Base-by-base conservation (phyloP, 2,329 filamentous ascomycete species). In the Aspergillus latus region DNA sequence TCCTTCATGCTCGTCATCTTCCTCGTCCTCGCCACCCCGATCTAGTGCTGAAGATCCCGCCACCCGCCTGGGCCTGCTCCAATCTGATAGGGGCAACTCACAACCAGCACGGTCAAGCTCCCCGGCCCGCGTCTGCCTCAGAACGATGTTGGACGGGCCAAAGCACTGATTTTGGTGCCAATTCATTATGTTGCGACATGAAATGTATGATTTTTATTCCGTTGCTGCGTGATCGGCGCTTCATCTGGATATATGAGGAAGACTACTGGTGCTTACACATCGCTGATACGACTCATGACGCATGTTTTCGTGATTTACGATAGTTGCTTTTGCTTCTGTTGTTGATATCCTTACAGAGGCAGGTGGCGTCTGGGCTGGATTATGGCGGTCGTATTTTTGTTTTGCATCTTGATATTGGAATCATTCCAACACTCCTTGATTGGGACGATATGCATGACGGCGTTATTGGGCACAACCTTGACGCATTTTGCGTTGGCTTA, bases 61-160 rank as follows among this genome's bases (percentile, higher is more conserved):
- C 5, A 42, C 56, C 21, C 42, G 37, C 6, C 49, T 36, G 42
- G 28, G 47, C n/a, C 40, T 37, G 3, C 45, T 59, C 9, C 39
- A 42, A 37, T 44, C 50, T 26, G 37, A 47, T 5, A 13, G 52
- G 36, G 39, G 55, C 4, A 21, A 46, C 32, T 32, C 53, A 5
- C 21, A 54, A 48, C 46, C 56, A 32, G 45, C 54, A 11, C 59
- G 54, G 4, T 59, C 58, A 32, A 55, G 52, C 6, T 21, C 21
- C 21, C 21, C 21, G 21, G 21, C 21, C 21, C 21, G 21, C 21
- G 21, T 21, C 21, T 21, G 21, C 21, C 58, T 63, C 8, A 59
- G 48, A 29, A 64, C 64, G 63, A 64, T 59, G 15, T 57, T 60
- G 36, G 52, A 56, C 46, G 54, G 52, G 10, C 54, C 56, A 49